Base-by-base conservation (phyloP, 495 filamentous ascomycete species). In the Xylaria curta region DNA sequence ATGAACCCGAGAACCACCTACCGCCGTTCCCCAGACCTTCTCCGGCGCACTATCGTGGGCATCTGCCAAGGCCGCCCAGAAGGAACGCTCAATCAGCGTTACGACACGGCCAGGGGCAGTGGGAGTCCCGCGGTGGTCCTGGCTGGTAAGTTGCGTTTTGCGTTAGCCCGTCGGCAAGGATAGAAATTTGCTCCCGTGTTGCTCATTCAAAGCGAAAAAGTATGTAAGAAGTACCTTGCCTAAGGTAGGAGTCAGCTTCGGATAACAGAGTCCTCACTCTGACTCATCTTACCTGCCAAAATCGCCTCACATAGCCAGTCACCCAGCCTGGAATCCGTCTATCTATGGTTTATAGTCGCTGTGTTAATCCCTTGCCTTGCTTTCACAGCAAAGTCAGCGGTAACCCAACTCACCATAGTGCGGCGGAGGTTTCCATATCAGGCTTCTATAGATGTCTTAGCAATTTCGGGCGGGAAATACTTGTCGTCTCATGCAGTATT, bases 381-480 rank as follows among this genome's bases (percentile, higher is more conserved):
- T 44, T 69, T 21, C 21, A 24, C 19, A 4, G 51, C 42, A 0
- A 38, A 24, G 60, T 31, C 15, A 4, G n/a, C 15, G 44, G 64
- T 26, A 7, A 15, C 49, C 54, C 38, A 81, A 56, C 85, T 68
- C 90, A 98, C 96, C 95, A 80, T 91, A 97, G 78, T 97, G 92
- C 63, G 97, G 96, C 61, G 96, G 97, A 31, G 96, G 95, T 79
- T 99, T 99, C 95, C 95, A 99, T 70, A 99, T 98, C 80, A 99
- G 84, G 72, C 94, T 97, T 81, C 95, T 98, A 70, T 38, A 42
- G 40, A 64, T 68, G 63, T 64, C 73, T 80, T 70, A 79, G 73
- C 59, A 9, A 33, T 31, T 9, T 24, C 4, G 44, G 8, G 13
- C 19, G 12, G 10, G 17, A 42, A 47, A 40, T 17, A 10, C 0